Evolutionary conservation across 116 monocot genomes (phyloP), one percentile per base, ranked within the genome.

Genomic region (Papilionanthe hybrid): DNA sequence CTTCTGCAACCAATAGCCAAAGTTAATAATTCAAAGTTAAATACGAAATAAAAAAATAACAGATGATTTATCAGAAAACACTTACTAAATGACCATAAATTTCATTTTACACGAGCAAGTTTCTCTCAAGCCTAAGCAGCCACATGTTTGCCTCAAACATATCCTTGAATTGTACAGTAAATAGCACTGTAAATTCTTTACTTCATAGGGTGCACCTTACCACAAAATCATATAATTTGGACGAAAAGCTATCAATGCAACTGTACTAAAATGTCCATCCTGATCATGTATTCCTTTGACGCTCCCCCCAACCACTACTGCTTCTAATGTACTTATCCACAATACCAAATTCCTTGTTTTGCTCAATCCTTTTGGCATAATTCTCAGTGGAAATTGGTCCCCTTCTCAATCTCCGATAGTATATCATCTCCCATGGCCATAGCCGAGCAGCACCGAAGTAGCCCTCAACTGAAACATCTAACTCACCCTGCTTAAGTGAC

Each of bases 381-480:
- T 90, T 94, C 77, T 94, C 91, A 17, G 85, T 86, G 37, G 90
- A 86, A 67, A 94, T 91, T 28, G 91, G 89, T 72, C 91, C 94
- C 49, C 83, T 90, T 66, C 90, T 94, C 75, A 85, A 73, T 27
- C 86, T 80, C 22, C 86, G 71, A 30, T 86, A 94, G 77, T 90
- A 94, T 30, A 91, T 86, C 69, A 94, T 88, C 49, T 91, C 90
- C 90, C 94, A 94, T 60, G 91, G 91, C 94, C 94, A 94, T 72
- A 90, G 19, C 55, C 89, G 85, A 63, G 90, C 88, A 81, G 88
- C 86, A 80, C 94, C 94, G 58, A 94, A 90, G 75, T 86, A 91
- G 44, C 73, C 41, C 49, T 85, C 88, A 10, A 86, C 84, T 37
- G 88, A 69, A 17, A 83, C 29, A 9, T 77, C 83, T 10, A 23